Base-by-base conservation (phyloP, 441 rosid genomes). In the Gossypium schwendimanii region DNA sequence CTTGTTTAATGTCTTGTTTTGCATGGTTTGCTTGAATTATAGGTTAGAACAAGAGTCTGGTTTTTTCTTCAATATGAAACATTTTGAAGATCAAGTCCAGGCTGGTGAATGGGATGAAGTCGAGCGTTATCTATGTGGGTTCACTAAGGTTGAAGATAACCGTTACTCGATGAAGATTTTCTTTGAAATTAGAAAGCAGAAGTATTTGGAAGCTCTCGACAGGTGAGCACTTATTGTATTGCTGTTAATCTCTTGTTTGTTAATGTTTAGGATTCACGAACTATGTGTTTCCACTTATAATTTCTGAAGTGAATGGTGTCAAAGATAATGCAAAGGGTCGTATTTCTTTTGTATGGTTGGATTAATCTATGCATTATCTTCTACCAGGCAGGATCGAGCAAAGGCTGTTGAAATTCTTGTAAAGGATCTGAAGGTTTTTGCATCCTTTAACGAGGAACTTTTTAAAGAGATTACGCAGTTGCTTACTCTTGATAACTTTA, bases 371-470 rank as follows among this genome's bases (percentile, higher is more conserved):
- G 44, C 14, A 39, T 69, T 50, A 36, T 20, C 15, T 64, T 69
- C 53, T 67, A 69, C 47, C 72, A 86, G 93, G 90, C 85, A 86
- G 73, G 92, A 88, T 77, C 82, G 81, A 67, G 83, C 88, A 65
- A 88, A 84, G 81, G 92, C 90, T 18, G 92, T 88, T 55, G 92
- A 88, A 21, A 86, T 88, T 69, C 88, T 88, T 49, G 85, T 81
- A 17, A 86, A 82, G 84, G 90, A 88, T 76, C 75, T 88, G 59
- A 88, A 88, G 80, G 88, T 85, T 73, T 88, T 88, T 70, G 57
- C 89, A 21, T 77, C 90, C 10, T 86, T 86, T 70, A 88, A 88
- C 33, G 90, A 86, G 63, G 90, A 85, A 31, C 83, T 88, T 47
- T 88, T 85, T 72, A 85, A 86, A 74, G 92, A 88, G 82, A 86